Evolutionary conservation across 495 filamentous ascomycete species (phyloP).

Genomic region (Chaetomium tenue): DNA sequence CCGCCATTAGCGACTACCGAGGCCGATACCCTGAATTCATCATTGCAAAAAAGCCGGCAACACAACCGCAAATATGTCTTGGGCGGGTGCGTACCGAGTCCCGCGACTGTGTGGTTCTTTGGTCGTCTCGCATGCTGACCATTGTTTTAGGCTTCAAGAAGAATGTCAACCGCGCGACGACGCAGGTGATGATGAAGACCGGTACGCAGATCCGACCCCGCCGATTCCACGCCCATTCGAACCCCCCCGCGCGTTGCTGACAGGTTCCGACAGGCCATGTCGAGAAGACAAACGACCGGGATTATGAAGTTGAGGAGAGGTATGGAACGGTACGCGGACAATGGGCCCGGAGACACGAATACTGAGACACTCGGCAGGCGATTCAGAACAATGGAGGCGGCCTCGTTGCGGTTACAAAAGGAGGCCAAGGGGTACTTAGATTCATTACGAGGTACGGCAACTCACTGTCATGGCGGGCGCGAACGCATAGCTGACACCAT

Average conservation of each 20-base stretch:
- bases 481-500: background rate
- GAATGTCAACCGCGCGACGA: slow-evolving; percentile 96
- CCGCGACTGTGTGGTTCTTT: no score
- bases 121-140: slow-evolving; percentile 5
- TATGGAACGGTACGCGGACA: slow-evolving; percentile 37
- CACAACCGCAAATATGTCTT: slow-evolving; percentile 55
- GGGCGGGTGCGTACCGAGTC: slow-evolving; percentile 53
- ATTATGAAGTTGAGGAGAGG: slow-evolving; percentile 98
- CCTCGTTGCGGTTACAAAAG: slow-evolving; percentile 86
- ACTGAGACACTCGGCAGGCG: slow-evolving; percentile 54
- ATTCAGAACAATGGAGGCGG: slow-evolving; percentile 94
- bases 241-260: background rate
- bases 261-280: slow-evolving; percentile 69
- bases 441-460: slow-evolving; percentile 73
- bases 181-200: slow-evolving; percentile 99
- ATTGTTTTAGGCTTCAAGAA: slow-evolving; percentile 84
- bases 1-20: background rate
- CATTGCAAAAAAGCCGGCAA: background rate
- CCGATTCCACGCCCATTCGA: no score
- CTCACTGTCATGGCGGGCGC: slow-evolving; percentile 4
- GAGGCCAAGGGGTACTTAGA: slow-evolving; percentile 98
- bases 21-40: background rate
- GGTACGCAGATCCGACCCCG: slow-evolving; percentile 45
- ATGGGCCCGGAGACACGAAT: background rate
- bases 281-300: slow-evolving; percentile 94